phyloP scores from a whole-genome alignment of 2,329 filamentous ascomycete species.

The Colletotrichum scovillei region DNA sequence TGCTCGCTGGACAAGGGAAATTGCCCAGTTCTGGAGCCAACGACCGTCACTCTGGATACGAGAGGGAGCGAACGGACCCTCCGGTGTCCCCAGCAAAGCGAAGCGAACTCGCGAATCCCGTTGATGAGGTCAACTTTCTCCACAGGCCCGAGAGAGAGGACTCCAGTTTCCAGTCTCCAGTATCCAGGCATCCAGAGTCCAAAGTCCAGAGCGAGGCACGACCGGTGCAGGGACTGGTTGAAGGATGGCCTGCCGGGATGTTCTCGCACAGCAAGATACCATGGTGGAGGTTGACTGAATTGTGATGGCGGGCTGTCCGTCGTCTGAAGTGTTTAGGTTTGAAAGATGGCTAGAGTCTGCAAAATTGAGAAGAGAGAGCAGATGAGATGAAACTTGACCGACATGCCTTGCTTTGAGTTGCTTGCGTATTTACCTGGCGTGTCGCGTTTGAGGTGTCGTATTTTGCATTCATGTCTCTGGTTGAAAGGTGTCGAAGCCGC shows the following conservation, averaged over 20 bases:
- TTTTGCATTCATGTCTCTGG: not conserved
- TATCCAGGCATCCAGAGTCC: too few relatives aligned
- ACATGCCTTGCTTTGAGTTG: conserved; percentile 1
- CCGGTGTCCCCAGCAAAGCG: conserved; percentile 13
- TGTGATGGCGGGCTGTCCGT: not conserved
- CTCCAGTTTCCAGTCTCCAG: too few relatives aligned
- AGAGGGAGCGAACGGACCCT: conserved; percentile 19
- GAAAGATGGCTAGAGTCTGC: too few relatives aligned
- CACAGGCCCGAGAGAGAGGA: not conserved
- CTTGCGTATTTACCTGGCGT: conserved; percentile 20
- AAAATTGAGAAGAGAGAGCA: not conserved
- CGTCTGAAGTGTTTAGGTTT: conserved; percentile 15
- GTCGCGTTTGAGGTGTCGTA: conserved; percentile 27
- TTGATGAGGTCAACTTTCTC: conserved; percentile 1
- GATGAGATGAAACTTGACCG: conserved; percentile 21
- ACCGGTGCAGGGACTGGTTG: not conserved
- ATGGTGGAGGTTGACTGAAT: not conserved
- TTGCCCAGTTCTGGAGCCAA: conserved; percentile 16
- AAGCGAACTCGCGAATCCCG: conserved; percentile 17
- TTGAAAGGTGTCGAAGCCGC: not conserved
- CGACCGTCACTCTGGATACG: conserved; percentile 31
- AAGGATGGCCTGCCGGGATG: not conserved
- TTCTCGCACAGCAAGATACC: not conserved
- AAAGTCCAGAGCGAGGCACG: not conserved
- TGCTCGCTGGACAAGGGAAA: conserved; percentile 14